Conservation (phyloP, 2,329 filamentous ascomycete genomes). For the Reticulascus tulasneorum region DNA sequence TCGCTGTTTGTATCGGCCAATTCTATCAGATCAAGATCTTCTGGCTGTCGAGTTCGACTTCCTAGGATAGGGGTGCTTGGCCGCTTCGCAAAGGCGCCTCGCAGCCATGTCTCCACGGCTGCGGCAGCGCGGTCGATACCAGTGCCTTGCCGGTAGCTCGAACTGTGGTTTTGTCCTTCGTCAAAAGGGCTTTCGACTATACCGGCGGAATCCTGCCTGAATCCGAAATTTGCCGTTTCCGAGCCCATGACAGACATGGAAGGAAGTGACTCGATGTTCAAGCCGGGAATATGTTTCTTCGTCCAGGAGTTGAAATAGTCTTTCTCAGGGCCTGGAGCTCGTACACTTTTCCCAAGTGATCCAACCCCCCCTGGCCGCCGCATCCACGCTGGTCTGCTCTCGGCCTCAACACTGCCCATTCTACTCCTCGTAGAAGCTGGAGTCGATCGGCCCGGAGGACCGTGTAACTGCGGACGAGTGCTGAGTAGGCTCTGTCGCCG, state of each 20-base stretch:
- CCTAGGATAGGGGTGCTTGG: slow-evolving; percentile 47
- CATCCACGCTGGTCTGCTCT: slow-evolving; percentile 57
- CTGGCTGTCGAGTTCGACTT: slow-evolving; percentile 29
- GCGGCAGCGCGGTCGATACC: slow-evolving; percentile 79
- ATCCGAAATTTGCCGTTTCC: slow-evolving; percentile 55
- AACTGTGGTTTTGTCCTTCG: slow-evolving; percentile 38
- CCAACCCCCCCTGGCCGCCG: slow-evolving; percentile 85
- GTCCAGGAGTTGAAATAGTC: slow-evolving; percentile 84
- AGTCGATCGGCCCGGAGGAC: slow-evolving; percentile 23
- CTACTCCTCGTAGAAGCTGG: slow-evolving; percentile 31
- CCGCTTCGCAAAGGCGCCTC: slow-evolving; percentile 70
- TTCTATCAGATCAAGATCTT: slow-evolving; percentile 65
- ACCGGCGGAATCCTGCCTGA: slow-evolving; percentile 34
- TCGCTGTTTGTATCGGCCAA: slow-evolving; percentile 60
- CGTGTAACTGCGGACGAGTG: slow-evolving; percentile 23
- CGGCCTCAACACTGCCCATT: slow-evolving; percentile 32
- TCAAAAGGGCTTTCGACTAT: slow-evolving; percentile 51
- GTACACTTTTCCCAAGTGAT: slow-evolving; percentile 67
- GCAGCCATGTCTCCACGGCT: slow-evolving; percentile 84
- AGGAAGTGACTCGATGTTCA: slow-evolving; percentile 63
- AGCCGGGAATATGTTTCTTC: slow-evolving; percentile 74
- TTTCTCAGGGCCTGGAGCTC: slow-evolving; percentile 74
- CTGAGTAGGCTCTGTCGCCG: slow-evolving; percentile 40
- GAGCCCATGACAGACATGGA: slow-evolving; percentile 63
- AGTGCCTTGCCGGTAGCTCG: slow-evolving; percentile 42